Conservation (phyloP, 805 yeast genomes). For the Wilhelminamyces savonicus region DNA sequence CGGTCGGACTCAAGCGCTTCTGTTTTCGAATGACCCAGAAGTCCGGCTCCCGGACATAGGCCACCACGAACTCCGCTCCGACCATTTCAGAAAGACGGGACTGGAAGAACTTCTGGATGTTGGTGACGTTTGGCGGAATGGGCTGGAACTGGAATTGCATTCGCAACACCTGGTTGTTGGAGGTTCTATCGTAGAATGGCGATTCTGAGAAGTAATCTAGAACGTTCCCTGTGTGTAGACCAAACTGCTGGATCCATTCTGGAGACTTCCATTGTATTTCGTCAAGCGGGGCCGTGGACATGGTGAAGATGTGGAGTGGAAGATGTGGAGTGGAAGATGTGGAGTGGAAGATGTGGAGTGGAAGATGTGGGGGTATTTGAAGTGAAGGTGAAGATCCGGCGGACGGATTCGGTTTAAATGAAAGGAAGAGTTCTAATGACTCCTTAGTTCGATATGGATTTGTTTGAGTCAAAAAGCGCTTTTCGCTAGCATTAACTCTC, state of each 20-base stretch:
- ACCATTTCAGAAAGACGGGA: slow-evolving; percentile 66
- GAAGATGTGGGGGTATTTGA: too few species aligned
- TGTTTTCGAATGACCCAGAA: slow-evolving; percentile 90
- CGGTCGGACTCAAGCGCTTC: slow-evolving; percentile 48
- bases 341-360: too few species aligned
- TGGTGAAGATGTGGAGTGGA: too few species aligned
- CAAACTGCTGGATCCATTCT: slow-evolving; percentile 91
- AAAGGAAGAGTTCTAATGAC: too few species aligned
- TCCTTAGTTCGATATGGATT: too few species aligned
- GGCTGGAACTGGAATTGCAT: slow-evolving; percentile 89
- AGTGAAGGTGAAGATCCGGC: too few species aligned
- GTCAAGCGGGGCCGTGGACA: slow-evolving; percentile 55
- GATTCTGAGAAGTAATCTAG: slow-evolving; percentile 89
- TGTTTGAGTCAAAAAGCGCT: too few species aligned
- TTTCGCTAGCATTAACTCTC: too few species aligned
- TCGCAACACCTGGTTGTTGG: slow-evolving; percentile 88
- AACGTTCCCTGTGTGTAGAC: slow-evolving; percentile 82
- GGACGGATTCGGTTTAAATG: too few species aligned
- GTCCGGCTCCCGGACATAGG: slow-evolving; percentile 77
- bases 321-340: too few species aligned
- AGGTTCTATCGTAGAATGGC: slow-evolving; percentile 90
- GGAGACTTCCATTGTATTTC: slow-evolving; percentile 97
- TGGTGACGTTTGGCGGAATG: slow-evolving; percentile 26
- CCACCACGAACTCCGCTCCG: slow-evolving; percentile 81
- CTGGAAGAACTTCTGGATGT: slow-evolving; percentile 35